These are phyloP conservation scores for Ceratocystis colombiana DNA, from an alignment of 2,329 filamentous ascomycete genomes.

Conservation along the genomic window DNA sequence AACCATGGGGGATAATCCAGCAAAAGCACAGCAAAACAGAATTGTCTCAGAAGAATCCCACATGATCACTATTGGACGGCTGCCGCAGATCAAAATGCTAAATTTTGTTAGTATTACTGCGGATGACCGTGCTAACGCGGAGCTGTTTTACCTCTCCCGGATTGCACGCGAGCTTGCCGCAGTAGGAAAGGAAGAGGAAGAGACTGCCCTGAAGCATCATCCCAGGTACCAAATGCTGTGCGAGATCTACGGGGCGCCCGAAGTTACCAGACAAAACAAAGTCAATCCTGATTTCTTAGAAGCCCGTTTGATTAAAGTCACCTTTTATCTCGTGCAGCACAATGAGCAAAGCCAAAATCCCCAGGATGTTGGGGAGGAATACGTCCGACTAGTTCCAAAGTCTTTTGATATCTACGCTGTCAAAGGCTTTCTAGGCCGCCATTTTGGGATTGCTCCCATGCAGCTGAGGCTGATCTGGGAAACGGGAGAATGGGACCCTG, in stretches of 20 bases:
- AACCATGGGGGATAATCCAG: slow-evolving; percentile 31
- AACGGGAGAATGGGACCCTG: slow-evolving; percentile 81
- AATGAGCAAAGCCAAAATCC: slow-evolving; percentile 19
- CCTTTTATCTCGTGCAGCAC: slow-evolving; percentile 34
- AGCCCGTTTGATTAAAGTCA: slow-evolving; percentile 60
- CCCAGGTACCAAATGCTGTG: slow-evolving; percentile 66
- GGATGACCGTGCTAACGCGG: slow-evolving; percentile 73
- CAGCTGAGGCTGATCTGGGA: slow-evolving; percentile 67
- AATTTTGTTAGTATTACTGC: slow-evolving; percentile 63
- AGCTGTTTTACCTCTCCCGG: slow-evolving; percentile 82
- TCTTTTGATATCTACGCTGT: slow-evolving; percentile 72
- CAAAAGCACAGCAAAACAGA: slow-evolving; percentile 38
- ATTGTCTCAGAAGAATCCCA: slow-evolving; percentile 59
- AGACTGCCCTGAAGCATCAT: slow-evolving; percentile 51
- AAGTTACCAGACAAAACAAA: slow-evolving; percentile 45
- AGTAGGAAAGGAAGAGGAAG: slow-evolving; percentile 42
- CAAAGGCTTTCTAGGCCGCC: slow-evolving; percentile 62
- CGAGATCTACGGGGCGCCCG: slow-evolving; percentile 61
- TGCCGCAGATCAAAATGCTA: slow-evolving; percentile 56
- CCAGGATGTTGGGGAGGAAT: slow-evolving; percentile 29
- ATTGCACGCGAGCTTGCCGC: slow-evolving; percentile 66
- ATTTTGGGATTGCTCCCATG: slow-evolving; percentile 57
- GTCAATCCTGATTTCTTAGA: slow-evolving; percentile 74
- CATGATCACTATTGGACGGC: slow-evolving; percentile 74
- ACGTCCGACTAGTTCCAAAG: slow-evolving; percentile 52